A percentile compares a stretch with the other conserved stretches of the same genome.
Conservation (phyloP, 2,329 filamentous ascomycete genomes). For the Parastagonospora nodorum region DNA sequence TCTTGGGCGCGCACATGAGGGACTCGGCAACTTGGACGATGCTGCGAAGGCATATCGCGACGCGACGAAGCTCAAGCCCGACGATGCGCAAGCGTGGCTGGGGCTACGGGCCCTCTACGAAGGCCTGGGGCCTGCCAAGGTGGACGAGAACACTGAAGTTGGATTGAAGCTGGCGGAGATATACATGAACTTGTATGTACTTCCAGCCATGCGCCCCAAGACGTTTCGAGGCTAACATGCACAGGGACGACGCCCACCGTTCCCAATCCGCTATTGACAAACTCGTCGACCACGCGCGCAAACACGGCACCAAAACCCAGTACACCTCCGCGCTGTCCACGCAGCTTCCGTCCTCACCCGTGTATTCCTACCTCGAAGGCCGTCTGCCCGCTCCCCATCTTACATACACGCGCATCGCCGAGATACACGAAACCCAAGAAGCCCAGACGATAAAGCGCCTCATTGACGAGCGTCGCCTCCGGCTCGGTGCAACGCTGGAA, state of each 20-base stretch:
- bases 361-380: constrained; percentile 84
- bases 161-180: constrained; percentile 76
- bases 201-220: not conserved
- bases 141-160: constrained; percentile 75
- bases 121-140: constrained; percentile 69
- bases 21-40: constrained; percentile 70
- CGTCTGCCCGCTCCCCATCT: constrained; percentile 77
- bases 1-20: constrained; percentile 82
- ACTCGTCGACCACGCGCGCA: constrained; percentile 74
- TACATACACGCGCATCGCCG: constrained; percentile 81
- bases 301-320: constrained; percentile 72
- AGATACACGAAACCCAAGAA: constrained; percentile 84
- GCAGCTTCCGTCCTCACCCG: constrained; percentile 76
- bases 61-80: constrained; percentile 72
- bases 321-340: constrained; percentile 77
- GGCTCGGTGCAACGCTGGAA: constrained; percentile 80
- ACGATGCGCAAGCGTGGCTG: constrained; percentile 87
- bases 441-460: constrained; percentile 87
- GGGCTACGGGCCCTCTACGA: constrained; percentile 87
- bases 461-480: constrained; percentile 85
- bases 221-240: constrained; percentile 9
- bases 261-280: constrained; percentile 74
- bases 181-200: constrained; percentile 58
- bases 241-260: constrained; percentile 62
- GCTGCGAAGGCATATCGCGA: constrained; percentile 77